Base-by-base conservation (phyloP, 2,329 filamentous ascomycete genomes). In the Colletotrichum cuscutae region DNA sequence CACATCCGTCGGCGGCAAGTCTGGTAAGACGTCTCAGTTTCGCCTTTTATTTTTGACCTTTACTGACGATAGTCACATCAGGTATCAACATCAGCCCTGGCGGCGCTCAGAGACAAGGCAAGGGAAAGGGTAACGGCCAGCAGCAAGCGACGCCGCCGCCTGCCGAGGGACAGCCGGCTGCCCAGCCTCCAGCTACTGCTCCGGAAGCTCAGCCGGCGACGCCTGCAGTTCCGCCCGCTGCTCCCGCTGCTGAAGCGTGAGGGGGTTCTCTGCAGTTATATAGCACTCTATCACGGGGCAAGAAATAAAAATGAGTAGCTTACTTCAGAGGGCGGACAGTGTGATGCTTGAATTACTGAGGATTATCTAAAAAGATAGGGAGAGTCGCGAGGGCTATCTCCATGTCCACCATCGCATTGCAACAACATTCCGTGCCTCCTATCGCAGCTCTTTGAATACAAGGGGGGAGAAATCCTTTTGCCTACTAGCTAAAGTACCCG, bases 1-100 rank as follows among this genome's bases (percentile, higher is more conserved):
- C 26, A 72, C 70, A 13, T 72, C 70, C 5, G 70, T 72, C 19
- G 65, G 70, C 8, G 70, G 70, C 26, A 72, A 72, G n/a, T 69
- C 65, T 30, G 65, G 70, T 72, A n/a, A 52, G 59, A n/a, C 37
- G 37, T 42, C 37, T 35, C 32, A 12, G 4, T 35, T 12, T 11
- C 32, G 12, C 4, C 32, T 35, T 5, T 35, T 12, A 11, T 5
- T 5, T 26, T 26, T 26, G 4, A 11, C 32, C 11, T 35, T 35
- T 12, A 5, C 32, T 72, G 12, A 69, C 65, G 1, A 3, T 2
- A 1, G 1, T 6, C n/a, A 72, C 2, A 2, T 6, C 11, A 72
- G 70, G 70, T 11, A 72, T 72, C 54, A 72, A 72, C 46, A 72
- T 69, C 2, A 65, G 65, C 32, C 42, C 70, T 7, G 58, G 70